Percentiles rank a stretch among this genome's conserved stretches.
Evolutionary conservation across 371 early-diverging fungal species (phyloP).

Genomic region (Mucor irregularis): DNA sequence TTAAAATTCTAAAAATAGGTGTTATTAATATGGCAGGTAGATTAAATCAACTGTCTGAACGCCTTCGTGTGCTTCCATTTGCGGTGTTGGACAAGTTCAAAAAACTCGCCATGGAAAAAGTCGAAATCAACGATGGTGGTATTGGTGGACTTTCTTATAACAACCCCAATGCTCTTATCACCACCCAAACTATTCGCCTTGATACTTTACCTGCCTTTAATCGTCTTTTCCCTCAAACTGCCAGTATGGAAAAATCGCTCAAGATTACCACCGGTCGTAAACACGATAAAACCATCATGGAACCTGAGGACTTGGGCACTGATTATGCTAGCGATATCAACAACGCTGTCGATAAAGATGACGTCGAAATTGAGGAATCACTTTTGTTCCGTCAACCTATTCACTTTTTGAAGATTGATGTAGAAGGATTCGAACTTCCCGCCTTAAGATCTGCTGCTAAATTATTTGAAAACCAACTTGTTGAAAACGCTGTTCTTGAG

Average conservation of each 20-base stretch:
- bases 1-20: slow-evolving; percentile 23
- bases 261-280: slow-evolving; percentile 2
- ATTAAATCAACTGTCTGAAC: slow-evolving; percentile 35
- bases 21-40: slow-evolving; percentile 44
- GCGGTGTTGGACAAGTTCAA: slow-evolving; percentile 44
- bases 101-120: slow-evolving; percentile 43
- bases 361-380: slow-evolving; percentile 8
- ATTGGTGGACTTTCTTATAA: slow-evolving; percentile 39
- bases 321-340: slow-evolving; percentile 28
- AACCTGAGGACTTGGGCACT: slow-evolving; percentile 28
- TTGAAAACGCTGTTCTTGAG: slow-evolving; percentile 45
- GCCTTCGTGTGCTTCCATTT: slow-evolving; percentile 48
- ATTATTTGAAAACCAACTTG: slow-evolving; percentile 38
- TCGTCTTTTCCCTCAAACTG: slow-evolving; percentile 27
- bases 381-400: slow-evolving; percentile 41
- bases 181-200: slow-evolving; percentile 48
- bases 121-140: slow-evolving; percentile 43
- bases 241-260: background rate
- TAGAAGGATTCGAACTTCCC: slow-evolving; percentile 49
- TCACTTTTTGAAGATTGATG: slow-evolving; percentile 53
- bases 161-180: slow-evolving; percentile 23
- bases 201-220: slow-evolving; percentile 39
- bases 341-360: background rate
- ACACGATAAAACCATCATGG: slow-evolving; percentile 20
- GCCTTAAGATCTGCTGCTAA: slow-evolving; percentile 40